Conservation (phyloP, 805 yeast genomes). For the Soucietia sequanensis region DNA sequence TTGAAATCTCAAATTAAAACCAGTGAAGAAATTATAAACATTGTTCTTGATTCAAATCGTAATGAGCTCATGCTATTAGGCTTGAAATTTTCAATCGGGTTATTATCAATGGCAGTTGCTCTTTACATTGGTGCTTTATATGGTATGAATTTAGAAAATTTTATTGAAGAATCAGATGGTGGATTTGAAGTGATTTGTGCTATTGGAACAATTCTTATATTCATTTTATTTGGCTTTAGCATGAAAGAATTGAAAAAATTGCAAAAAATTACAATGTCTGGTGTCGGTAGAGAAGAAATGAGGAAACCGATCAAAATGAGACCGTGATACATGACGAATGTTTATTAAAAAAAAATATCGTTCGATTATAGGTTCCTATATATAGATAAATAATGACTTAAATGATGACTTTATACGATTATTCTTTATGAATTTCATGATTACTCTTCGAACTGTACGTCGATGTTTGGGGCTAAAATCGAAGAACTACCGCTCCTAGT, state of each 20-base stretch:
- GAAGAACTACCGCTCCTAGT: slow-evolving; percentile 8
- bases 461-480: slow-evolving; percentile 22
- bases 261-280: slow-evolving; percentile 72
- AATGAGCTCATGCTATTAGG: slow-evolving; percentile 90
- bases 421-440: not conserved
- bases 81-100: slow-evolving; percentile 75
- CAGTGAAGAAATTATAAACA: slow-evolving; percentile 93
- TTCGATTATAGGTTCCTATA: slow-evolving; percentile 2
- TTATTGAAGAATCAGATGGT: slow-evolving; percentile 74
- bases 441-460: slow-evolving; percentile 26
- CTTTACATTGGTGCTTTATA: slow-evolving; percentile 81
- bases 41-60: slow-evolving; percentile 89
- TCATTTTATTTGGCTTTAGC: slow-evolving; percentile 51
- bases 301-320: not conserved
- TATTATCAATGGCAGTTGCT: slow-evolving; percentile 78
- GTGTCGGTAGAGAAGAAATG: slow-evolving; percentile 16
- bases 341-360: slow-evolving; percentile 2
- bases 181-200: slow-evolving; percentile 58
- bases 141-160: slow-evolving; percentile 95
- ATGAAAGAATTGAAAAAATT: slow-evolving; percentile 59
- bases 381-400: not conserved
- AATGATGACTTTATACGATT: not conserved
- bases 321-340: no score
- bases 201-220: slow-evolving; percentile 41
- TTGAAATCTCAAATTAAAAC: slow-evolving; percentile 80